Conservation (phyloP, 1,284 basidiomycete genomes). For the Pyrrhoderma noxium region DNA sequence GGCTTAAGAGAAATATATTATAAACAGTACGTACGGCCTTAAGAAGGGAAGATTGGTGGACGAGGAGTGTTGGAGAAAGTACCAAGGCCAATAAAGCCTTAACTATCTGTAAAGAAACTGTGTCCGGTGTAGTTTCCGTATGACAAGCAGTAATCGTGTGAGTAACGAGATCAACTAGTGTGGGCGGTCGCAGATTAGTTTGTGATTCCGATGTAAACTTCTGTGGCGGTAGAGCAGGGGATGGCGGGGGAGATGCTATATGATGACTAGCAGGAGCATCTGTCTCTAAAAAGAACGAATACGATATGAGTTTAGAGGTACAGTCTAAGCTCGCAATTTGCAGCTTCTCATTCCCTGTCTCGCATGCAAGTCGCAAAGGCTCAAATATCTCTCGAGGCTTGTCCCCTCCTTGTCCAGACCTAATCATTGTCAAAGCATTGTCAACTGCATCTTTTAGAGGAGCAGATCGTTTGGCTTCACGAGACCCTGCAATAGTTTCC, state of each 20-base stretch:
- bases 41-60: slow-evolving; percentile 89
- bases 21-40: slow-evolving; percentile 96
- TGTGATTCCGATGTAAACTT: slow-evolving; percentile 42
- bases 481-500: slow-evolving; percentile 80
- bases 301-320: slow-evolving; percentile 91
- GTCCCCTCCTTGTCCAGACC: slow-evolving; percentile 60
- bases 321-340: slow-evolving; percentile 95
- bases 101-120: slow-evolving; percentile 91
- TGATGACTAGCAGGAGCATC: slow-evolving; percentile 30
- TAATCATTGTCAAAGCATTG: slow-evolving; percentile 78
- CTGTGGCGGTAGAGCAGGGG: slow-evolving; percentile 46
- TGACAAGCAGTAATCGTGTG: slow-evolving; percentile 93
- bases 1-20: slow-evolving; percentile 89
- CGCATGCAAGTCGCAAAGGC: slow-evolving; percentile 87
- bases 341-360: slow-evolving; percentile 85
- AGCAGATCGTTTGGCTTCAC: slow-evolving; percentile 80
- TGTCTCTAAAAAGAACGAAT: slow-evolving; percentile 85
- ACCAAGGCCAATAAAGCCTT: slow-evolving; percentile 88
- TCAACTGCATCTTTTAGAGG: slow-evolving; percentile 80
- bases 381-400: slow-evolving; percentile 85
- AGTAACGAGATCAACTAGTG: slow-evolving; percentile 85
- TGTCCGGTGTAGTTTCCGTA: slow-evolving; percentile 77
- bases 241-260: slow-evolving; percentile 61
- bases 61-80: slow-evolving; percentile 76
- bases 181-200: slow-evolving; percentile 46